phyloP scores from a whole-genome alignment of 176 grass and related monocot genomes.

The Miscanthus lutarioriparius region DNA sequence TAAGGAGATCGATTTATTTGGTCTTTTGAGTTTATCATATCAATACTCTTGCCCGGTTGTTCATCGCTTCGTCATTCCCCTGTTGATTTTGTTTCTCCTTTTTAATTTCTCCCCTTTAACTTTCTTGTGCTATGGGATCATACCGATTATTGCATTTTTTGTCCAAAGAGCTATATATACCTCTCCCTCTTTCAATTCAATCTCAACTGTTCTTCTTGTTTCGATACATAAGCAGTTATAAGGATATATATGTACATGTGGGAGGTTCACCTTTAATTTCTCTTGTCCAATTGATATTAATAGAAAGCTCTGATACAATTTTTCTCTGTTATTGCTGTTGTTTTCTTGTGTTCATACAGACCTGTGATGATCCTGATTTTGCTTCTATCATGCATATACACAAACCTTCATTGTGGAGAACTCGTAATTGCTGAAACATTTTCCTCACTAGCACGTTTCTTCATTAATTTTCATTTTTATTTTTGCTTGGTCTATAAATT shows the following conservation, averaged over 20 bases:
- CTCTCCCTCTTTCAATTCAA: background rate
- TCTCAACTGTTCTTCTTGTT: background rate
- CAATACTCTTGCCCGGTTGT: background rate
- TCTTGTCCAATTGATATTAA: background rate
- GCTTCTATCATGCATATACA: background rate
- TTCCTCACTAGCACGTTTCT: background rate
- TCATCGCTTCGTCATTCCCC: background rate
- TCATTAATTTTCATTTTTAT: background rate
- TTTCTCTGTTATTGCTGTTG: background rate
- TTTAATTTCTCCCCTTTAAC: background rate
- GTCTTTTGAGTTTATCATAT: constrained; percentile 17
- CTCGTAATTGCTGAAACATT: background rate
- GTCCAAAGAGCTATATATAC: constrained; percentile 19
- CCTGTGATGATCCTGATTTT: background rate
- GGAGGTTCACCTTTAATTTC: background rate
- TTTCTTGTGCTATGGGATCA: background rate
- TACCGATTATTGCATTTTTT: constrained; percentile 13
- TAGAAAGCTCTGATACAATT: background rate
- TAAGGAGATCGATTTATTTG: background rate
- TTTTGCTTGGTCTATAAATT: background rate
- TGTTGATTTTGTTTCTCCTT: background rate
- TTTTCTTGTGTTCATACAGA: background rate
- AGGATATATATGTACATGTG: background rate
- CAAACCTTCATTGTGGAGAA: background rate
- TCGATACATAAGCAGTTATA: constrained; percentile 1